Evolutionary conservation across 345 rosid genomes (phyloP).

Genomic region (Heritiera fomes): DNA sequence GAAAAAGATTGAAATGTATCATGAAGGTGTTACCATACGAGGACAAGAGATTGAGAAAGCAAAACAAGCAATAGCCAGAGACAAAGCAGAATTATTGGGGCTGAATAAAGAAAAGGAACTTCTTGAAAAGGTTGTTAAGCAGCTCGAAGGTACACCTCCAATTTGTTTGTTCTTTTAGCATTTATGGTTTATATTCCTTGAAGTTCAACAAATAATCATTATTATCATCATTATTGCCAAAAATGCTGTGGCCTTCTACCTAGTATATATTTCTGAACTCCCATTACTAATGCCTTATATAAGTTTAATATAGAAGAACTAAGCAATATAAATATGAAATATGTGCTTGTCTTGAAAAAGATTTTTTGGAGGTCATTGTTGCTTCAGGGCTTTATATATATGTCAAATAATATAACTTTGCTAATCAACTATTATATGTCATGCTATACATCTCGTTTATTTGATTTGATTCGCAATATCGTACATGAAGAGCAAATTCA

Average conservation of each 20-base stretch:
- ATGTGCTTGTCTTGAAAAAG: not conserved
- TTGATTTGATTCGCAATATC: slow-evolving; percentile 17
- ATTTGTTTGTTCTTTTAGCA: slow-evolving; percentile 9
- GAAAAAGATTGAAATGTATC: slow-evolving; percentile 50
- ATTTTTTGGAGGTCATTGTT: not conserved
- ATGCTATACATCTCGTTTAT: not conserved
- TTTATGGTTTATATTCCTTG: not conserved
- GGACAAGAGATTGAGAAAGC: slow-evolving; percentile 44
- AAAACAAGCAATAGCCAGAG: slow-evolving; percentile 44
- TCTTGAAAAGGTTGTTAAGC: slow-evolving; percentile 51
- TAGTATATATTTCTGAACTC: not conserved
- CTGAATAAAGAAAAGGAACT: slow-evolving; percentile 50
- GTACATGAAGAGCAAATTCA: slow-evolving; percentile 58
- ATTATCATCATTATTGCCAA: not conserved
- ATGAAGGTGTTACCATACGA: slow-evolving; percentile 46
- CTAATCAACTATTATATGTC: not conserved
- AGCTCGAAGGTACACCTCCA: slow-evolving; percentile 46
- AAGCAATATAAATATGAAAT: not conserved
- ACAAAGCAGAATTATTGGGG: slow-evolving; percentile 48
- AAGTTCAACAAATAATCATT: not conserved
- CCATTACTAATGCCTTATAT: not conserved
- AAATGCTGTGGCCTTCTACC: not conserved
- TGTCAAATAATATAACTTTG: not conserved
- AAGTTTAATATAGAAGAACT: not conserved
- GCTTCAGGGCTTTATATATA: not conserved